Evolutionary conservation across 768 basidiomycete genomes (phyloP).

Genomic region (Guyanaporus albipodus): DNA sequence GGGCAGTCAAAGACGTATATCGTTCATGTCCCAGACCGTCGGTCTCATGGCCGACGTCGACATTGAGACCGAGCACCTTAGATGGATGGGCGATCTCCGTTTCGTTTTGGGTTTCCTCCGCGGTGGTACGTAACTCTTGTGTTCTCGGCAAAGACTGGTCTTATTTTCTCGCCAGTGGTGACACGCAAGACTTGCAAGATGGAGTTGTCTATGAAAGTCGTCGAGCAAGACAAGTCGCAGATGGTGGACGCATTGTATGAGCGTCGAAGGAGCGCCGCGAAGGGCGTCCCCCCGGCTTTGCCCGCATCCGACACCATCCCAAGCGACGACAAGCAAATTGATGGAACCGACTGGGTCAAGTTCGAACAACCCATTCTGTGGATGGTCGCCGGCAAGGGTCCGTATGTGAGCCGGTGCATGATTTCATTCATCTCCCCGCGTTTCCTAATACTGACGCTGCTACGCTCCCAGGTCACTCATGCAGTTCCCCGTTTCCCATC

Average conservation of each 20-base stretch:
- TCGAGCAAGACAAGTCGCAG: constrained; percentile 61
- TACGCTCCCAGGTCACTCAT: constrained; percentile 55
- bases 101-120: constrained; percentile 71
- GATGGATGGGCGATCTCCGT: constrained; percentile 83
- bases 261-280: constrained; percentile 28
- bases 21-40: constrained; percentile 80
- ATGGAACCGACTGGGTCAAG: constrained; percentile 50
- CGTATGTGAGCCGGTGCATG: constrained; percentile 62
- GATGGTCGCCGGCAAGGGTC: constrained; percentile 75
- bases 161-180: constrained; percentile 42
- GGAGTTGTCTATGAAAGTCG: constrained; percentile 67
- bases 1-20: constrained; percentile 54
- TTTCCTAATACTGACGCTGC: not conserved
- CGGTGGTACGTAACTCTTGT: constrained; percentile 45
- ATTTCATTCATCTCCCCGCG: not conserved
- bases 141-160: not conserved
- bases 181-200: constrained; percentile 62
- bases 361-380: constrained; percentile 67
- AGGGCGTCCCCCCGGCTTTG: constrained; percentile 6
- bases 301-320: constrained; percentile 11
- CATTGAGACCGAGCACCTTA: constrained; percentile 75
- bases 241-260: constrained; percentile 56
- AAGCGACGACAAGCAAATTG: constrained; percentile 10
- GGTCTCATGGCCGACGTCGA: constrained; percentile 87
- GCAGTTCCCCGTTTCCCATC: constrained; percentile 80